Evolutionary conservation across 192 early-diverging fungal genomes (phyloP).

Genomic region (Pilaira anomala): DNA sequence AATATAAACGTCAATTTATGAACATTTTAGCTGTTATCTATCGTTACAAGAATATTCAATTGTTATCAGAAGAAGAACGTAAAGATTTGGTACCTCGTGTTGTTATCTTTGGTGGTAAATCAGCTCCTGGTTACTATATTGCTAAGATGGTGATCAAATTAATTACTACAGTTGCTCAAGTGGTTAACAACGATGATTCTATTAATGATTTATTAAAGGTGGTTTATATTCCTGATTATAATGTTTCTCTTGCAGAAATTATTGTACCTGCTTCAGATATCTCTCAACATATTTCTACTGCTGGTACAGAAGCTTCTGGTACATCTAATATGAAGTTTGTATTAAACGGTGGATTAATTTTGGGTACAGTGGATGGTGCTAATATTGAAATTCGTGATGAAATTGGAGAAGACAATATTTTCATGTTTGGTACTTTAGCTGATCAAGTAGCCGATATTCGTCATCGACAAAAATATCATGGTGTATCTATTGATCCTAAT

Average conservation of each 20-base stretch:
- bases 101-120: conserved; percentile 95
- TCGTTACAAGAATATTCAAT: conserved; percentile 85
- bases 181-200: conserved; percentile 83
- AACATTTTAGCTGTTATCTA: conserved; percentile 97
- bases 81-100: conserved; percentile 76
- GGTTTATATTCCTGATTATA: conserved; percentile 97
- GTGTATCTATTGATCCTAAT: conserved; percentile 71
- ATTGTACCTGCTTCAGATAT: conserved; percentile 98
- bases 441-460: conserved; percentile 93
- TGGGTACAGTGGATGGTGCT: conserved; percentile 96
- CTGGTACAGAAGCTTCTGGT: conserved; percentile 97
- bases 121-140: conserved; percentile 96
- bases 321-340: conserved; percentile 99
- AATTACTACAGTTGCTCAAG: conserved; percentile 89
- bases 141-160: conserved; percentile 99
- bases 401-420: conserved; percentile 96
- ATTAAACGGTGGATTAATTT: conserved; percentile 94
- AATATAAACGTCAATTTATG: conserved; percentile 99
- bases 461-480: conserved; percentile 82
- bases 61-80: conserved; percentile 68
- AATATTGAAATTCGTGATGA: conserved; percentile 99
- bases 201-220: conserved; percentile 90
- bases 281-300: conserved; percentile 99
- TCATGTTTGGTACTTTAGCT: conserved; percentile 90
- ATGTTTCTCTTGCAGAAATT: conserved; percentile 93